A percentile compares a stretch with the other conserved stretches of the same genome.
Conservation (phyloP, 176 grass and related monocot species). For the Bromus sterilis region DNA sequence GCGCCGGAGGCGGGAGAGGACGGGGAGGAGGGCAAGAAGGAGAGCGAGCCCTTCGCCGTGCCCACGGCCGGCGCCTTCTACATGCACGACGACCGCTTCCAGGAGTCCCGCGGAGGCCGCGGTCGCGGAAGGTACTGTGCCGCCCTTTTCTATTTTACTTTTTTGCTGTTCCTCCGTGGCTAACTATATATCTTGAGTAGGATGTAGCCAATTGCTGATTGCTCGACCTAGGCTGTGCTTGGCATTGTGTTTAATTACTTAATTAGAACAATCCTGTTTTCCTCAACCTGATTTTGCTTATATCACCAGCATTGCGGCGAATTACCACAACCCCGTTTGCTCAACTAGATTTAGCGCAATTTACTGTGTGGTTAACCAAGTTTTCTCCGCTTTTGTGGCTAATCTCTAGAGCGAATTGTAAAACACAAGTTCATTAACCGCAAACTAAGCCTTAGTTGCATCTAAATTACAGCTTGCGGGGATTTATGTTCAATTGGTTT, state of each 20-base stretch:
- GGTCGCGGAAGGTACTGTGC: constrained; percentile 70
- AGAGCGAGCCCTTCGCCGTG: constrained; percentile 83
- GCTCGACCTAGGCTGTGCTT: background rate
- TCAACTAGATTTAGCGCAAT: background rate
- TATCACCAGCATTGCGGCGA: background rate
- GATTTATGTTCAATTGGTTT: background rate
- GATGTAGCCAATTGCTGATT: background rate
- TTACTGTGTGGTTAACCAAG: background rate
- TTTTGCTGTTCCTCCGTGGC: background rate
- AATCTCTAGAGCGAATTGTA: background rate
- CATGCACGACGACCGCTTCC: constrained; percentile 99
- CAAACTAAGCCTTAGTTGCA: background rate
- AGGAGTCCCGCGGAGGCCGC: constrained; percentile 57
- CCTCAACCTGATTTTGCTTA: background rate
- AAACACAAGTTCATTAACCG: background rate
- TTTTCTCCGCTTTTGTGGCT: background rate
- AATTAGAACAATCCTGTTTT: background rate
- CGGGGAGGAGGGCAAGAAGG: constrained; percentile 50
- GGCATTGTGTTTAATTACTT: background rate
- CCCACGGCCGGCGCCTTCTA: constrained; percentile 91
- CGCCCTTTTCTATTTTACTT: background rate
- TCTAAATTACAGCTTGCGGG: background rate
- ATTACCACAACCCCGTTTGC: background rate
- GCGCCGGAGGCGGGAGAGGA: background rate
- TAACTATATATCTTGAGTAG: background rate